Percentiles rank a stretch among this genome's conserved stretches.
Conservation (phyloP, 2,329 filamentous ascomycete genomes). For the Aspergillus sergii region DNA sequence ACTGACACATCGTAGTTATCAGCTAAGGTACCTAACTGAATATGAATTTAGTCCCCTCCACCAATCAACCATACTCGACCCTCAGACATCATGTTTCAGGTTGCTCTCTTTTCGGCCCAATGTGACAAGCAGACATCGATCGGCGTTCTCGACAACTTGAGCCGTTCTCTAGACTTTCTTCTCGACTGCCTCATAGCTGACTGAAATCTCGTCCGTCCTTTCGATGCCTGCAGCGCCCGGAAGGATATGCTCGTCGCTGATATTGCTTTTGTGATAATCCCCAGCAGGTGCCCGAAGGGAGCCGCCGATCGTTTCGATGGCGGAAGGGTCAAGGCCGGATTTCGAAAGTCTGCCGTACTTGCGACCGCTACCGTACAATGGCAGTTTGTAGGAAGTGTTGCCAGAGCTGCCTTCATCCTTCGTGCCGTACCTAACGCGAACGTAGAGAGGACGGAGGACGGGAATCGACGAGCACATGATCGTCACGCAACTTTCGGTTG, state of each 20-base stretch:
- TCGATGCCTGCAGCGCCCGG: constrained; percentile 21
- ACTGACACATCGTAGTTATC: background rate
- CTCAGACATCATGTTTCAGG: no score
- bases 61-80: background rate
- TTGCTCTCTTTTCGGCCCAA: background rate
- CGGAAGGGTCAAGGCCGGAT: background rate
- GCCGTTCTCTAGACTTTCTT: constrained; percentile 27
- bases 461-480: constrained; percentile 28
- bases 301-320: background rate
- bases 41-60: background rate
- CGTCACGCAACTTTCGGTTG: constrained; percentile 24
- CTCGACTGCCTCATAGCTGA: constrained; percentile 36
- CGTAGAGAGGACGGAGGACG: constrained; percentile 25
- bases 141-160: background rate
- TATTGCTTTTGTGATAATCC: constrained; percentile 2
- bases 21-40: background rate
- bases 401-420: constrained; percentile 17
- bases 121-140: background rate
- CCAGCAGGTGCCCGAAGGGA: background rate
- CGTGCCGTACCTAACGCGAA: constrained; percentile 15
- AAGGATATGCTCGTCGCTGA: constrained; percentile 24
- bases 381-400: constrained; percentile 24
- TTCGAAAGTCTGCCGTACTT: constrained; percentile 15
- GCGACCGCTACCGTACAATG: constrained; percentile 21
- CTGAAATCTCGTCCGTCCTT: constrained; percentile 24